Base-by-base conservation (phyloP, 208 protist species). In the Trypanosoma congolense region DNA sequence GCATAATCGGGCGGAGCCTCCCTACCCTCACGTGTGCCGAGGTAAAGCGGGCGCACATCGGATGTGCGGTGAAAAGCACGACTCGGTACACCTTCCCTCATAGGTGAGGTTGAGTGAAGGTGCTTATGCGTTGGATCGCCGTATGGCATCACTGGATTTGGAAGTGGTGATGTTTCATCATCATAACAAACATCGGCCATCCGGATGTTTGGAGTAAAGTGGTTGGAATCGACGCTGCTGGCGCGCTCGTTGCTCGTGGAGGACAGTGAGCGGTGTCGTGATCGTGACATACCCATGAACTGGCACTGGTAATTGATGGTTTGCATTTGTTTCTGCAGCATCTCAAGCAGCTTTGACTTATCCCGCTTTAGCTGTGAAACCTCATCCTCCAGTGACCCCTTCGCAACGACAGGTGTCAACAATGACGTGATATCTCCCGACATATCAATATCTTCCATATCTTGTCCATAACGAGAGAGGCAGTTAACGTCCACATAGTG, bases 401-500 rank as follows among this genome's bases (percentile, higher is more conserved):
- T 62, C 53, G 70, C 38, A 28, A 61, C 67, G 4, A 61, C 64
- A 22, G 77, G 61, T 24, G 80, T 58, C 5, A 75, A 53, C 9
- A 70, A 76, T 26, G 78, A 66, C 41, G 56, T 63, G 22, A 77
- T 61, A 38, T 84, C 74, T 42, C 65, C 77, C 26, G 74, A 56
- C 29, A 76, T 84, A 31, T 74, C 55, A 22, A 43, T 50, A 43
- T 45, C 59, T 10, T 21, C 49, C 24, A 33, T 26, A 35, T 12
- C 8, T 21, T 16, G 33, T 36, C 44, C 50, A 50, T 51, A 49
- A 19, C 76, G 76, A 1, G 80, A 61, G 35, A 89, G 62, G 28
- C 63, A 74, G 51, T 83, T 86, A 19, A 81, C 69, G 52, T 90
- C 82, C 25, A 90, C 73, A 41, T 75, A 90, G 64, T 90, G 82